phyloP scores from a whole-genome alignment of 2,329 filamentous ascomycete species.

The Cercospora nicotianae region DNA sequence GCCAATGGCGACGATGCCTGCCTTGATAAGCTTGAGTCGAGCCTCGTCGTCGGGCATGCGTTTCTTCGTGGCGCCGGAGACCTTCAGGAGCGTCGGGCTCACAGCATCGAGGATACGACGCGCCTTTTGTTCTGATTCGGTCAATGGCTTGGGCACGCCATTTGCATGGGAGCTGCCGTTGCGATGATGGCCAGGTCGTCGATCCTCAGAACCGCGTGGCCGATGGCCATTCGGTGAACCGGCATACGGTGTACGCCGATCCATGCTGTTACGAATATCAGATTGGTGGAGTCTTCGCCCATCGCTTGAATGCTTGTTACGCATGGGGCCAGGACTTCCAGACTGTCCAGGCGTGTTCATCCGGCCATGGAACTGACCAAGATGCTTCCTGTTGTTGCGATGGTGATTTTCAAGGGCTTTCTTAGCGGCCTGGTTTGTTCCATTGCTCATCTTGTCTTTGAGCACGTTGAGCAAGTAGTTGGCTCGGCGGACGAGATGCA shows the following conservation, averaged over 20 bases:
- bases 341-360: constrained; percentile 60
- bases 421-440: constrained; percentile 70
- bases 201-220: constrained; percentile 55
- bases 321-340: constrained; percentile 66
- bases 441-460: constrained; percentile 70
- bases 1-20: constrained; percentile 62
- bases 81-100: constrained; percentile 59
- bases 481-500: constrained; percentile 89
- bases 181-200: constrained; percentile 41
- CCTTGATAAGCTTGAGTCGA: constrained; percentile 61
- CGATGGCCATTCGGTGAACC: constrained; percentile 49
- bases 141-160: constrained; percentile 41
- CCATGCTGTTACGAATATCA: constrained; percentile 39
- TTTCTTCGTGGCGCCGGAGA: constrained; percentile 62
- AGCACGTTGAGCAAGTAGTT: constrained; percentile 96
- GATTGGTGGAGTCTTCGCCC: constrained; percentile 36
- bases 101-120: constrained; percentile 59
- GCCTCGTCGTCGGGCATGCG: constrained; percentile 63
- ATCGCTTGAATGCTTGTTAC: constrained; percentile 39
- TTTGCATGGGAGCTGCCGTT: constrained; percentile 40
- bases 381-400: constrained; percentile 83
- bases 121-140: constrained; percentile 53
- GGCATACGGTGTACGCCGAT: constrained; percentile 41
- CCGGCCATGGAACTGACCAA: constrained; percentile 56
- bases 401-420: constrained; percentile 88